Evolutionary conservation across 108 stramenopile genomes (phyloP).

Genomic region (Tribonema minus): DNA sequence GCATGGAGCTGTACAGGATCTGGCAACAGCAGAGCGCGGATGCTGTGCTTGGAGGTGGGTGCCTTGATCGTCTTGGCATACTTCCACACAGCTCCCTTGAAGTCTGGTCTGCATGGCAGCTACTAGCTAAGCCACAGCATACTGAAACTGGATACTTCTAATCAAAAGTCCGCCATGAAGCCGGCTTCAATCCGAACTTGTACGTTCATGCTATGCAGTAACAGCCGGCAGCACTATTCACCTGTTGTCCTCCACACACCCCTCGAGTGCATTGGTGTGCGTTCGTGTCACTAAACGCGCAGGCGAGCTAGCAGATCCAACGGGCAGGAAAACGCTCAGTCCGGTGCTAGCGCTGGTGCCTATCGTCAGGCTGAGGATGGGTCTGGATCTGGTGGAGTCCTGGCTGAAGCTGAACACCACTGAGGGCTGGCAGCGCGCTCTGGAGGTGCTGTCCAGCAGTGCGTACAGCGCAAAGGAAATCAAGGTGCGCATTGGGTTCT

Average conservation of each 20-base stretch:
- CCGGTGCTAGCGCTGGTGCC: background rate
- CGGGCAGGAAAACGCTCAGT: background rate
- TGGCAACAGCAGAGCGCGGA: background rate
- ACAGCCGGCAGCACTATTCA: too few relatives aligned
- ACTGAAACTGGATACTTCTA: too few relatives aligned
- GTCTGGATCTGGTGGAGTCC: background rate
- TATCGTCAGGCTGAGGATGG: background rate
- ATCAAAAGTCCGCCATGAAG: too few relatives aligned
- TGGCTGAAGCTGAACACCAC: background rate
- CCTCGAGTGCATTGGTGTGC: too few relatives aligned
- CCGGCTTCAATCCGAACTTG: too few relatives aligned
- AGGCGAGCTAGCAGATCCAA: background rate
- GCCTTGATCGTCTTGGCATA: too few relatives aligned
- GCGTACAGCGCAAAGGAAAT: background rate
- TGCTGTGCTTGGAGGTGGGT: background rate
- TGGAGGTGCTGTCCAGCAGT: background rate
- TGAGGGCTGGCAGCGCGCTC: background rate
- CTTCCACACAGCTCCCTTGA: too few relatives aligned
- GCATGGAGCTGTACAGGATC: background rate
- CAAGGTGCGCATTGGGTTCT: background rate
- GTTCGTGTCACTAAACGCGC: too few relatives aligned
- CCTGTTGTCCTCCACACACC: too few relatives aligned
- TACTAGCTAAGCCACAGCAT: too few relatives aligned
- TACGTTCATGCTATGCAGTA: too few relatives aligned
- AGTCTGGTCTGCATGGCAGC: too few relatives aligned